Base-by-base conservation (phyloP, 495 filamentous ascomycete species). In the Haplographium delicatum region DNA sequence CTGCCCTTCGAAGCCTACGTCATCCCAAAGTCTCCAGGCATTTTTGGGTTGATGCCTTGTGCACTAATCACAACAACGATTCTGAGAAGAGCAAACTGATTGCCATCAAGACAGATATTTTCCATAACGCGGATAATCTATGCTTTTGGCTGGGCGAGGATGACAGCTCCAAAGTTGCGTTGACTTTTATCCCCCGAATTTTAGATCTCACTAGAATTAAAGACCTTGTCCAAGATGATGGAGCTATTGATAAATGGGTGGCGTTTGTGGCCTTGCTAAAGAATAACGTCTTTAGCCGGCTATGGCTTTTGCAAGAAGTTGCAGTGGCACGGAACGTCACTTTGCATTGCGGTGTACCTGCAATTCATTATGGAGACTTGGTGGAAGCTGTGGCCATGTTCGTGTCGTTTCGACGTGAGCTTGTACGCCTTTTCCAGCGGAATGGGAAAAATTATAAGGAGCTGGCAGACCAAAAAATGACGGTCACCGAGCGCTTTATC, bases 281-380 rank as follows among this genome's bases (percentile, higher is more conserved):
- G 26, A 45, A 64, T 5, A 24, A 37, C 2, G 65, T 62, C 57
- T 68, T 68, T 30, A 58, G 56, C 13, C 60, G 65, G 0, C 58
- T 63, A 0, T 67, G 64, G 65, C 57, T 66, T n/a, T 48, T 69
- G 3, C 66, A 70, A 45, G 68, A 71, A 38, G 61, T 69, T 19
- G 63, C 66, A 2, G 45, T 69, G 22, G 62, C 68, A 3, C 50
- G 48, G 19, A 45, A 56, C 11, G 63, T 58, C 15, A 62, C 45
- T 7, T 24, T 68, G 10, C 54, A 64, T 44, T 65, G 63, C 30
- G 65, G 65, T 1, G 23, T 19, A 18, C 31, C 59, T 8, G 15
- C 27, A 4, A 56, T 64, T 9, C 16, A 50, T 5, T 68, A 57
- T 62, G 38, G 49, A n/a, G 54, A 64, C 13, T 59, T 68, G 9